Base-by-base conservation (phyloP, 371 early-diverging fungal species). In the Hamiltosporidium magnivora region DNA sequence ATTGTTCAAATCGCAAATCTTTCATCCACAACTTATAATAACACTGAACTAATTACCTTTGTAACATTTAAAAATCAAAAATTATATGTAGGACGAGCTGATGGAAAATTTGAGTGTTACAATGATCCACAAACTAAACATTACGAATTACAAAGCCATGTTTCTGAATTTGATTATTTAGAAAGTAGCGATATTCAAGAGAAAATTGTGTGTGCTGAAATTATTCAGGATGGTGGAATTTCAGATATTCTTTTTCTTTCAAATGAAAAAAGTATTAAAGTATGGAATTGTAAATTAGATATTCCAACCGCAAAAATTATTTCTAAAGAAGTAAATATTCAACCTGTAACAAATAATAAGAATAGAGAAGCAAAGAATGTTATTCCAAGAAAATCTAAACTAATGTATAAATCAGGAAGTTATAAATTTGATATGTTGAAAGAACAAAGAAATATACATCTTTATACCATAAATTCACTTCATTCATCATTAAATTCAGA, bases 181-280 rank as follows among this genome's bases (percentile, higher is more conserved):
- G 71, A 77, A 58, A 76, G 75, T 67, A 64, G 72, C 49, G 74
- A 72, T 53, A 68, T 78, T 11, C n/a, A 61, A 39, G 79, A 78
- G 52, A 66, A 69, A 42, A 70, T 80, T n/a, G 62, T 65, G 3
- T 63, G 67, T 36, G 67, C 78, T 14, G 78, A 68, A 11, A 44
- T 60, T 9, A 42, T 74, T 8, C 65, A 71, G 11, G 54, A 56
- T 40, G 78, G 79, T 11, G 70, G 66, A 1, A 61, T 68, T 14
- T 56, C 69, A 8, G 58, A 71, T 44, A 61, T 69, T 12, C 42
- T 75, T 36, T 42, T 73, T 44, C 66, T 70, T 53, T 65, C 67
- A 9, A 80, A 80, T 61, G 75, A 79, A 55, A 74, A 71, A 63
- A 70, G 52, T 42, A 53, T 80, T 39, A 78, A 77, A 66, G 42